Evolutionary conservation across 2,329 filamentous ascomycete species (phyloP).

Genomic region (Nigrospora sphaerica): DNA sequence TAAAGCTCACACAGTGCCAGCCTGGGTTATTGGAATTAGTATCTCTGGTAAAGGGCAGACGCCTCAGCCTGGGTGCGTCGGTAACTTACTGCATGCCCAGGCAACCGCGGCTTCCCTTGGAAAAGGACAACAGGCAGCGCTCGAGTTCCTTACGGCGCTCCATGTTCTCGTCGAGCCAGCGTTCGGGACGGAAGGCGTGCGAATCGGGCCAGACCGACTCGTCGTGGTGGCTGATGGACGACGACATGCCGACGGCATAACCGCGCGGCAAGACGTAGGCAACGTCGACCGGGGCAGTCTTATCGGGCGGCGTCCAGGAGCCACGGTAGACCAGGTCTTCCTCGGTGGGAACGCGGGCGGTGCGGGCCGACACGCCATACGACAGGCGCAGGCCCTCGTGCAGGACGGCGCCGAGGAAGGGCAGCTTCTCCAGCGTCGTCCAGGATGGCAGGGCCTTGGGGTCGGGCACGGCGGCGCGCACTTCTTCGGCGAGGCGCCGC

Average conservation of each 20-base stretch:
- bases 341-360: conserved; percentile 17
- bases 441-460: neutral
- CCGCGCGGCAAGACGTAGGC: conserved; percentile 24
- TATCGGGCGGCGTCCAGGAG: neutral
- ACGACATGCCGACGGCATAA: conserved; percentile 30
- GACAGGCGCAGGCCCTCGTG: conserved; percentile 28
- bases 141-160: conserved; percentile 22
- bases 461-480: conserved; percentile 15
- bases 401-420: conserved; percentile 29
- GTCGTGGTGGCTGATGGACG: conserved; percentile 29
- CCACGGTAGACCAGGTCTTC: conserved; percentile 20
- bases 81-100: conserved; percentile 29
- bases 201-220: conserved; percentile 28
- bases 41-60: neutral
- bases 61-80: neutral
- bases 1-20: conserved; percentile 16
- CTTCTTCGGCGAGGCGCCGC: conserved; percentile 19
- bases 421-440: conserved; percentile 22
- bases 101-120: conserved; percentile 32
- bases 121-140: conserved; percentile 31
- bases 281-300: neutral
- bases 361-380: conserved; percentile 17
- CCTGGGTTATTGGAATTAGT: conserved; percentile 1
- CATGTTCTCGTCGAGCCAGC: conserved; percentile 28
- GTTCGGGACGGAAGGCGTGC: conserved; percentile 29